Percentiles rank a stretch among this genome's conserved stretches.
Evolutionary conservation across 148 eudicot species (phyloP).

Genomic region (Chenopodium suecicum): DNA sequence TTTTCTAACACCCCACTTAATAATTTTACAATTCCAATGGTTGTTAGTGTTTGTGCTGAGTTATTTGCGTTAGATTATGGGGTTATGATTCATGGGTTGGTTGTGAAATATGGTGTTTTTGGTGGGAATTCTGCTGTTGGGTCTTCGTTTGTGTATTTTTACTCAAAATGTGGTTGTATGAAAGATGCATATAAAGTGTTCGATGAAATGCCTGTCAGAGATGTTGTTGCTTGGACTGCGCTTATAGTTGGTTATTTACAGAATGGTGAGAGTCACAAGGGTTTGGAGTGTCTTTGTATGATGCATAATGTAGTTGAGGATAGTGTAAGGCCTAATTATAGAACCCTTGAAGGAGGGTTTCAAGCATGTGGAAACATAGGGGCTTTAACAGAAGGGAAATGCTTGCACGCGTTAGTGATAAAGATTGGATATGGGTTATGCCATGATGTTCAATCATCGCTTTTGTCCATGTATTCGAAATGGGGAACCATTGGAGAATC

Average conservation of each 20-base stretch:
- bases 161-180: conserved; percentile 57
- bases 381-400: conserved; percentile 48
- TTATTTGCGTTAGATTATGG: conserved; percentile 34
- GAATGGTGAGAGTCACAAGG: conserved; percentile 59
- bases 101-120: conserved; percentile 42
- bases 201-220: conserved; percentile 49
- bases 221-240: conserved; percentile 65
- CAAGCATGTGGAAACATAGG: conserved; percentile 65
- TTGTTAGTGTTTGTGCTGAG: conserved; percentile 61
- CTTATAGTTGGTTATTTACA: conserved; percentile 68
- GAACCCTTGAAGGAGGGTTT: conserved; percentile 76
- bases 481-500: conserved; percentile 52
- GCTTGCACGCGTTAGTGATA: conserved; percentile 56
- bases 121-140: conserved; percentile 51
- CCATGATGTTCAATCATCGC: conserved; percentile 44
- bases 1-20: conserved; percentile 35
- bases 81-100: conserved; percentile 48
- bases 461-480: conserved; percentile 67
- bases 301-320: conserved; percentile 51
- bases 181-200: conserved; percentile 46
- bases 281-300: conserved; percentile 49
- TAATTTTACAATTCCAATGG: conserved; percentile 65
- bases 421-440: conserved; percentile 47
- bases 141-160: conserved; percentile 63
- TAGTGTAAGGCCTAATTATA: conserved; percentile 49